Conservation (phyloP, 2,329 filamentous ascomycete species). For the Aureobasidium sp. region DNA sequence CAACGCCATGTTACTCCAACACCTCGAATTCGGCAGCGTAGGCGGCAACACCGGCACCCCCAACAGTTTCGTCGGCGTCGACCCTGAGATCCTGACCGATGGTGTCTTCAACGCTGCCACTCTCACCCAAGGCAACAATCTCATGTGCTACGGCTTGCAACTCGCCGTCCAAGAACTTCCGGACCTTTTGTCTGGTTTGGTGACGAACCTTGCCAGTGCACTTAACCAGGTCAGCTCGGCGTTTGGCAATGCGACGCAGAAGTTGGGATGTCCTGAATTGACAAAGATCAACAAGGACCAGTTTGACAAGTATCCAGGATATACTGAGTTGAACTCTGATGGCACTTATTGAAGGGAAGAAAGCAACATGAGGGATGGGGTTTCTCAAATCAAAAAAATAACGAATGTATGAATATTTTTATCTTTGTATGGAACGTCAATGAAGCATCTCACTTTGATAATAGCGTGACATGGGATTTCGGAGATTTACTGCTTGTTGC, state of each 20-base stretch:
- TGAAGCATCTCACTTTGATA: too few relatives aligned
- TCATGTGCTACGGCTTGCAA: constrained; percentile 39
- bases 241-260: constrained; percentile 21
- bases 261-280: constrained; percentile 25
- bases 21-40: constrained; percentile 29
- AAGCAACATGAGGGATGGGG: not conserved
- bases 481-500: too few relatives aligned
- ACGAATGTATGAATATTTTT: not conserved
- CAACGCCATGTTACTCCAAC: constrained; percentile 20
- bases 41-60: constrained; percentile 33
- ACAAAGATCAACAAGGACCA: constrained; percentile 24
- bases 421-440: too few relatives aligned
- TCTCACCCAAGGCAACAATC: constrained; percentile 43
- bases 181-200: constrained; percentile 36
- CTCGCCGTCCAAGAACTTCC: constrained; percentile 36
- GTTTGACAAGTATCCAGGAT: constrained; percentile 26
- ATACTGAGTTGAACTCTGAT: constrained; percentile 19
- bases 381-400: too few relatives aligned
- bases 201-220: constrained; percentile 29
- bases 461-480: too few relatives aligned
- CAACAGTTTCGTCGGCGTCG: constrained; percentile 31
- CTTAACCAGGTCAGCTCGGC: constrained; percentile 31
- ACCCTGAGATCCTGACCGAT: constrained; percentile 32
- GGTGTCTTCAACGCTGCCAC: constrained; percentile 38
- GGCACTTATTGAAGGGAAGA: constrained; percentile 1